Conservation (phyloP, 495 filamentous ascomycete genomes). For the Aspergillus sclerotiicarbonarius region DNA sequence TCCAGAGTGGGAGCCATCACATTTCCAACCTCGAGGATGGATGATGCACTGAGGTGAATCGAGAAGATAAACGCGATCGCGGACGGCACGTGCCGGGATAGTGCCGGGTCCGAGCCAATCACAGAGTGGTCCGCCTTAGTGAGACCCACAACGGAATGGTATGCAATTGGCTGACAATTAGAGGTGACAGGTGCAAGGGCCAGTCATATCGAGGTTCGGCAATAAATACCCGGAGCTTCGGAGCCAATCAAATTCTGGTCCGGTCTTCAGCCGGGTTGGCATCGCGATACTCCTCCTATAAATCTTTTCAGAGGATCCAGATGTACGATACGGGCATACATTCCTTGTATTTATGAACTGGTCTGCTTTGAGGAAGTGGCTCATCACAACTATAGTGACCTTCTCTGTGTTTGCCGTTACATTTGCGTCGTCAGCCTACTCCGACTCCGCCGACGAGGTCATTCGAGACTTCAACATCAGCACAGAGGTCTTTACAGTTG, state of each 20-base stretch:
- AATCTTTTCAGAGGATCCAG: no score
- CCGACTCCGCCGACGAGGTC: slow-evolving; percentile 33
- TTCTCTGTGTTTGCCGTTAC: slow-evolving; percentile 24
- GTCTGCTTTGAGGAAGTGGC: slow-evolving; percentile 15
- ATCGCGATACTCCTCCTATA: not conserved
- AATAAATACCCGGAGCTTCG: not conserved
- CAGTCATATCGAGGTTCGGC: no score
- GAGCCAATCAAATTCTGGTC: not conserved
- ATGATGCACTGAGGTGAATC: no score
- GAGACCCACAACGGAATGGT: not conserved
- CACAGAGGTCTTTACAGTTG: slow-evolving; percentile 42
- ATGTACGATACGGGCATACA: no score
- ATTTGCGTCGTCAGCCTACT: slow-evolving; percentile 44
- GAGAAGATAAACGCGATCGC: no score
- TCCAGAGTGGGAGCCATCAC: no score
- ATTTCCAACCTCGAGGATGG: no score
- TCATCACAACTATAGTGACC: slow-evolving; percentile 18
- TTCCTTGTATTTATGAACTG: no score
- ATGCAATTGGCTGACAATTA: not conserved
- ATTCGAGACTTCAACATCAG: slow-evolving; percentile 40
- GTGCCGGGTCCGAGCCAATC: not conserved
- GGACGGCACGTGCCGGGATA: no score
- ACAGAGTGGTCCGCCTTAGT: not conserved
- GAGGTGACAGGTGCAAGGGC: no score
- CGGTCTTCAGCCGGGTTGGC: not conserved